A percentile compares a stretch with the other conserved stretches of the same genome.
phyloP scores from a whole-genome alignment of 2,329 filamentous ascomycete species.

The Penicillium sp. region DNA sequence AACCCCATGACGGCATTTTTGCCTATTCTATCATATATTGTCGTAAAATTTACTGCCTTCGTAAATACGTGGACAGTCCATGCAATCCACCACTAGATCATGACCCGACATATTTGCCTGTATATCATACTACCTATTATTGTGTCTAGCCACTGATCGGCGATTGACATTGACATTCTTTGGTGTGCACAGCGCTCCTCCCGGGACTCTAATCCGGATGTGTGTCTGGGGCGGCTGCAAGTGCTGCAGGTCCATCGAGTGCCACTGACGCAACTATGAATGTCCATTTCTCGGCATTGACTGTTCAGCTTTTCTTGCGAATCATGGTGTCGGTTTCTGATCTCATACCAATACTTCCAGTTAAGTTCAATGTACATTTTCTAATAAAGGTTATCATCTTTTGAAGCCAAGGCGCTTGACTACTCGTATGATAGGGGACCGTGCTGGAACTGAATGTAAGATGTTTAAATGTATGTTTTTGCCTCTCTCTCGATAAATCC shows the following conservation, averaged over 20 bases:
- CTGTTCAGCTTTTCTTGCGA: background rate
- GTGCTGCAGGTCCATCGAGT: background rate
- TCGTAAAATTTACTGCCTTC: background rate
- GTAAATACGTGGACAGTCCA: background rate
- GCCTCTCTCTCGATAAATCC: background rate
- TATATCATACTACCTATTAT: conserved; percentile 1
- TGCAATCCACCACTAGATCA: conserved; percentile 12
- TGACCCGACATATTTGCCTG: conserved; percentile 6
- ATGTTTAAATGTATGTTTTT: background rate
- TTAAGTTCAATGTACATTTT: background rate
- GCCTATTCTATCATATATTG: background rate
- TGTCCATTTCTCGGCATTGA: background rate
- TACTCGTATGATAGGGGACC: background rate
- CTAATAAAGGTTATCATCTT: background rate
- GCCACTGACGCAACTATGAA: conserved; percentile 3
- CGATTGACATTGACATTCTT: conserved; percentile 4
- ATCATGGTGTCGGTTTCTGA: background rate
- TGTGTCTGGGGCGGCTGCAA: background rate
- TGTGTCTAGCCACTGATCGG: background rate
- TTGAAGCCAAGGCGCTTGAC: background rate
- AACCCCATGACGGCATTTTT: background rate
- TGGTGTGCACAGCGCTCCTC: background rate
- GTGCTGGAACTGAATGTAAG: background rate
- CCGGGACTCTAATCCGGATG: background rate
- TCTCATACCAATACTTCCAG: background rate